A percentile compares a stretch with the other conserved stretches of the same genome.
Conservation (phyloP, 345 rosid species). For the Eucalyptus guilfoylei region DNA sequence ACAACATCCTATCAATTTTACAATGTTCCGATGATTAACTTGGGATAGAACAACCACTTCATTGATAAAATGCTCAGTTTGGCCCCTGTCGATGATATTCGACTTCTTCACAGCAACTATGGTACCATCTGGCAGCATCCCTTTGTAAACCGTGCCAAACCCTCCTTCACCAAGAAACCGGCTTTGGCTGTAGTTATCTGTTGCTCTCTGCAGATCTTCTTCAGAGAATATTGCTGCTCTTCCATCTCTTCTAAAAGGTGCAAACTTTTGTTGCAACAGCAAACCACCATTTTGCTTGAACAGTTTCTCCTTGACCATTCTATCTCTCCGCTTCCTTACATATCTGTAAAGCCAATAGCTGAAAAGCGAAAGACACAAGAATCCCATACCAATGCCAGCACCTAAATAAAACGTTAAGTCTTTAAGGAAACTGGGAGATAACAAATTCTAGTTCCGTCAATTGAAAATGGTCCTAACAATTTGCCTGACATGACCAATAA, state of each 20-base stretch:
- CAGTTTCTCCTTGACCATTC: background rate
- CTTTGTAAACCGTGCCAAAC: slow-evolving; percentile 32
- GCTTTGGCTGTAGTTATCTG: slow-evolving; percentile 13
- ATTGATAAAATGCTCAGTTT: slow-evolving; percentile 29
- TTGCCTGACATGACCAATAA: background rate
- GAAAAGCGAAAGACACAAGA: background rate
- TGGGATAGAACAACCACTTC: slow-evolving; percentile 32
- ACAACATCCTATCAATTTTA: slow-evolving; percentile 33
- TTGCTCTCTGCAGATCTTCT: slow-evolving; percentile 22
- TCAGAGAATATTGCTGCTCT: slow-evolving; percentile 17
- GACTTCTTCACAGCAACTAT: slow-evolving; percentile 35
- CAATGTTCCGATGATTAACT: slow-evolving; percentile 32
- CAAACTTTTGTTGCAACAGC: slow-evolving; percentile 9
- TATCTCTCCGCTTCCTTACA: background rate
- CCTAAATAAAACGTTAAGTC: background rate
- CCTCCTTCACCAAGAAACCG: slow-evolving; percentile 31
- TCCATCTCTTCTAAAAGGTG: background rate
- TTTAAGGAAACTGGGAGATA: background rate
- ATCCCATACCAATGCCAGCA: background rate
- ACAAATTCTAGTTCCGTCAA: background rate
- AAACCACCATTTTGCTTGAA: slow-evolving; percentile 25
- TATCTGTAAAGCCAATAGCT: background rate
- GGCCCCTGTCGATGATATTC: slow-evolving; percentile 11
- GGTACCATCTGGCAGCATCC: slow-evolving; percentile 10
- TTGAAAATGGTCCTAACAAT: background rate